Evolutionary conservation across 768 basidiomycete genomes (phyloP).

Genomic region (Lactarius indigo): DNA sequence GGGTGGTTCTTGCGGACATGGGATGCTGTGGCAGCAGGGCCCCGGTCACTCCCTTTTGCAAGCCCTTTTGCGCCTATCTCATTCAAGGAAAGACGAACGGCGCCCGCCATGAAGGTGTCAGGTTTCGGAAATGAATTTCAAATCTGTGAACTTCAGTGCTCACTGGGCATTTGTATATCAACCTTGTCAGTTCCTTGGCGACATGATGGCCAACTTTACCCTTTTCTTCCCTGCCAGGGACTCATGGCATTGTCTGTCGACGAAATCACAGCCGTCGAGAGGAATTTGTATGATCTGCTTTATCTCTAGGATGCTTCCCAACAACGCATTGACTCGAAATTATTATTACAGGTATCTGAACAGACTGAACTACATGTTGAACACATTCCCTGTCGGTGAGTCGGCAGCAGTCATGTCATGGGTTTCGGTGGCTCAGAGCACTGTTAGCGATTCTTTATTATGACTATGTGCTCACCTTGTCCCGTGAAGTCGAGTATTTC

Average conservation of each 20-base stretch:
- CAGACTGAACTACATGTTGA: background rate
- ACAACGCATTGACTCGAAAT: background rate
- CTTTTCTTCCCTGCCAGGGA: background rate
- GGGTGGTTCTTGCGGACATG: no score
- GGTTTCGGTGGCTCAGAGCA: background rate
- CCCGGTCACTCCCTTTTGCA: no score
- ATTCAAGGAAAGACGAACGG: no score
- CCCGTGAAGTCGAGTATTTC: conserved; percentile 24
- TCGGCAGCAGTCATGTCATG: background rate
- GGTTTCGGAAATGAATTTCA: no score
- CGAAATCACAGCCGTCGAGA: background rate
- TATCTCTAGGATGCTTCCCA: background rate
- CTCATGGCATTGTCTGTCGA: background rate
- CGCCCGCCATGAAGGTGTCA: no score
- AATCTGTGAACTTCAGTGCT: no score
- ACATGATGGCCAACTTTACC: background rate
- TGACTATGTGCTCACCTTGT: conserved; percentile 27
- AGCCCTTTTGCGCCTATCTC: no score
- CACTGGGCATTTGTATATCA: no score
- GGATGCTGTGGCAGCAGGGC: no score
- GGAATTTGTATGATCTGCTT: background rate
- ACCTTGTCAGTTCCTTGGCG: no score
- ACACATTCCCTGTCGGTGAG: conserved; percentile 1
- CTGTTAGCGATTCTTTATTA: conserved; percentile 25
- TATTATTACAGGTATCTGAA: background rate